Conservation (phyloP, 371 early-diverging fungal genomes). For the Capillidium heterosporum region DNA sequence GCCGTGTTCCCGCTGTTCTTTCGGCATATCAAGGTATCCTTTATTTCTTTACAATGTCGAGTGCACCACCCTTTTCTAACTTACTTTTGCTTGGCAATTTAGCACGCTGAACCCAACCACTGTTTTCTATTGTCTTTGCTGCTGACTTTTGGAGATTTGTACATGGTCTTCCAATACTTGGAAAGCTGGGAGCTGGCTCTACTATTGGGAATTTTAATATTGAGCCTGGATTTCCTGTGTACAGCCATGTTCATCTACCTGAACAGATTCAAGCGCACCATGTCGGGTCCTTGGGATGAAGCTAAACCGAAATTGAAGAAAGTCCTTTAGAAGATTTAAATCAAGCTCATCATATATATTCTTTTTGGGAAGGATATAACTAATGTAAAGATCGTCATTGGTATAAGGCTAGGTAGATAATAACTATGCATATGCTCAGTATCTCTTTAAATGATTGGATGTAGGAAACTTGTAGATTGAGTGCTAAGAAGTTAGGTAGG, state of each 20-base stretch:
- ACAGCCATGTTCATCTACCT: background rate
- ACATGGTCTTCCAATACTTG: no score
- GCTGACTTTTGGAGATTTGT: slow-evolving; percentile 87
- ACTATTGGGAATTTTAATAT: background rate
- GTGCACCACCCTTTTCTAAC: slow-evolving; percentile 16
- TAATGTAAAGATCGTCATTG: no score
- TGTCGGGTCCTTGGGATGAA: slow-evolving; percentile 95
- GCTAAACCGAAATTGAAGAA: slow-evolving; percentile 67
- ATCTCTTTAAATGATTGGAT: no score
- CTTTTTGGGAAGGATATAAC: no score
- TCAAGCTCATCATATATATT: no score
- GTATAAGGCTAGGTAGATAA: no score
- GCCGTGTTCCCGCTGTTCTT: slow-evolving; percentile 81
- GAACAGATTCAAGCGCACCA: slow-evolving; percentile 33
- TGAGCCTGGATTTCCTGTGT: background rate
- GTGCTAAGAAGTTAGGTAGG: no score
- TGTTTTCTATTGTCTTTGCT: slow-evolving; percentile 83
- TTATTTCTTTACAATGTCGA: background rate
- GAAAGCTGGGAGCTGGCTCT: background rate
- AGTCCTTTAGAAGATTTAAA: no score
- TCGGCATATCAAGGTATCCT: slow-evolving; percentile 43
- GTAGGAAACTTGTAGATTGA: no score
- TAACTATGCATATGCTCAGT: no score
- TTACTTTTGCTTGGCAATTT: slow-evolving; percentile 38
- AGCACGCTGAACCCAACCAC: slow-evolving; percentile 60